A percentile compares a stretch with the other conserved stretches of the same genome.
phyloP scores from a whole-genome alignment of 768 basidiomycete species.

The Coprinopsis sp. region DNA sequence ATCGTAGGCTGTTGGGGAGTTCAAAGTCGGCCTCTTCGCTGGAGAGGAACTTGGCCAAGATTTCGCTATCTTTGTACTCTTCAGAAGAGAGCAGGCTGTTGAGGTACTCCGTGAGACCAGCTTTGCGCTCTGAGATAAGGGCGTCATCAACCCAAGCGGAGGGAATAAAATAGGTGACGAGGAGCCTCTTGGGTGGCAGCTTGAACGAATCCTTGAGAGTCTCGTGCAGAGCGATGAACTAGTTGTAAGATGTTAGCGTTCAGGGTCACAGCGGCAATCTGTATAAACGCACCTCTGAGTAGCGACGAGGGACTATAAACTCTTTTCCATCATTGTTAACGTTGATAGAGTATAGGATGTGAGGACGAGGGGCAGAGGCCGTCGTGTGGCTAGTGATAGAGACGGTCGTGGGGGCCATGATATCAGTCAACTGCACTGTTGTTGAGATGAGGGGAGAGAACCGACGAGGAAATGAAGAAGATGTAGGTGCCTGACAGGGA shows the following conservation, averaged over 20 bases:
- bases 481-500: too few relatives aligned
- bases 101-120: constrained; percentile 36
- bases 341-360: constrained; percentile 41
- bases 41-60: constrained; percentile 30
- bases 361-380: constrained; percentile 42
- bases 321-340: constrained; percentile 28
- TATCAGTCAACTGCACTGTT: too few relatives aligned
- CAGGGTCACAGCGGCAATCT: background rate
- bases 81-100: constrained; percentile 25
- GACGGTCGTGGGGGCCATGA: constrained; percentile 20
- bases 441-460: too few relatives aligned
- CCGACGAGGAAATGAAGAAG: too few relatives aligned
- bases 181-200: constrained; percentile 38
- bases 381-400: constrained; percentile 42
- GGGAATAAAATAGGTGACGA: constrained; percentile 39
- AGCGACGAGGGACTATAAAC: constrained; percentile 28
- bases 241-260: background rate
- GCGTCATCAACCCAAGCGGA: constrained; percentile 42
- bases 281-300: constrained; percentile 37
- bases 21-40: background rate
- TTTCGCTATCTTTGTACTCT: constrained; percentile 24
- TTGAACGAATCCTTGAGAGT: constrained; percentile 21
- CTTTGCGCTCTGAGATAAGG: constrained; percentile 42
- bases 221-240: constrained; percentile 9
- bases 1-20: background rate